Evolutionary conservation across 2,329 filamentous ascomycete species (phyloP).

Genomic region (Aspergillus carbonarius): DNA sequence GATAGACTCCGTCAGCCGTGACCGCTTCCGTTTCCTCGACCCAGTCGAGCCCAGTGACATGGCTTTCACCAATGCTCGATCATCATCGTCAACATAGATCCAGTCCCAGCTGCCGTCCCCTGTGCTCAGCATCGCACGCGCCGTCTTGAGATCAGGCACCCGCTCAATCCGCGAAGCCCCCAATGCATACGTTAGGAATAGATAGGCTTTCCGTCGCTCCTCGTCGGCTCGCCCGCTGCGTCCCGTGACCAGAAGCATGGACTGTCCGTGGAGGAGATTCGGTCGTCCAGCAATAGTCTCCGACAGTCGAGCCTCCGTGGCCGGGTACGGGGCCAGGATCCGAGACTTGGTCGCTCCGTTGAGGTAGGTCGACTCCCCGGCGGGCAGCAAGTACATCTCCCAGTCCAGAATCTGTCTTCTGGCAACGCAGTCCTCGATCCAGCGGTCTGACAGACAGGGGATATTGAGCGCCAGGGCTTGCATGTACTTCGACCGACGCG

Average conservation of each 20-base stretch:
- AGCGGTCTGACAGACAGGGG: slow-evolving; percentile 79
- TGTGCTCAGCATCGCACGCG: slow-evolving; percentile 55
- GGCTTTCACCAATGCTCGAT: slow-evolving; percentile 53
- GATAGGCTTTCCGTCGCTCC: slow-evolving; percentile 68
- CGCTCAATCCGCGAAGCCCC: slow-evolving; percentile 67
- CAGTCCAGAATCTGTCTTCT: slow-evolving; percentile 67
- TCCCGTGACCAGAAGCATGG: slow-evolving; percentile 70
- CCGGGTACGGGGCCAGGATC: slow-evolving; percentile 61
- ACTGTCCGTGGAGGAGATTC: slow-evolving; percentile 62
- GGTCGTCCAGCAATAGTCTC: slow-evolving; percentile 61
- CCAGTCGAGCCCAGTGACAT: slow-evolving; percentile 37
- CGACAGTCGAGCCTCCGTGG: slow-evolving; percentile 55
- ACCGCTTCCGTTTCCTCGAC: slow-evolving; percentile 48
- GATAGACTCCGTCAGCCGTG: slow-evolving; percentile 22
- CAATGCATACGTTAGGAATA: slow-evolving; percentile 76
- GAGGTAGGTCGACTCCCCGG: slow-evolving; percentile 75
- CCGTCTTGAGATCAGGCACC: slow-evolving; percentile 65
- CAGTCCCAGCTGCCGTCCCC: slow-evolving; percentile 62
- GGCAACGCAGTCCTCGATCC: slow-evolving; percentile 71
- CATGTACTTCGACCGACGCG: slow-evolving; percentile 86
- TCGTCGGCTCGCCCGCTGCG: slow-evolving; percentile 60
- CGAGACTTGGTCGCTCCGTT: slow-evolving; percentile 76
- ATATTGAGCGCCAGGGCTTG: slow-evolving; percentile 88
- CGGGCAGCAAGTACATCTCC: slow-evolving; percentile 78
- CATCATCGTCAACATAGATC: slow-evolving; percentile 72